phyloP scores from a whole-genome alignment of 306 rosid genomes.

The Cercis canadensis region DNA sequence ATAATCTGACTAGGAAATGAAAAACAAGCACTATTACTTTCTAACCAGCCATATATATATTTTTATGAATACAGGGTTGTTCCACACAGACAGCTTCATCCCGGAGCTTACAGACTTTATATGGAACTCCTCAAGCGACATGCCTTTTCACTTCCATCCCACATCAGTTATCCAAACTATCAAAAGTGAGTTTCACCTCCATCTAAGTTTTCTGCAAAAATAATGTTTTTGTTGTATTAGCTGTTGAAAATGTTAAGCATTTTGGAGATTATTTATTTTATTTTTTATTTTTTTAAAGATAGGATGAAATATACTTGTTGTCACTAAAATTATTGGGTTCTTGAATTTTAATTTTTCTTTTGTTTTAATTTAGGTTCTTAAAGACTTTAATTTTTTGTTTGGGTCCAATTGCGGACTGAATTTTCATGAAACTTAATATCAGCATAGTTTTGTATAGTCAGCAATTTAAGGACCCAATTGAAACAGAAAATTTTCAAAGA shows the following conservation, averaged over 20 bases:
- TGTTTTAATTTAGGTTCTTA: no score
- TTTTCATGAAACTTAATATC: no score
- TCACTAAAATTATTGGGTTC: no score
- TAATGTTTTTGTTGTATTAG: not conserved
- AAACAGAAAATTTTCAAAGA: no score
- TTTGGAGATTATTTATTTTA: not conserved
- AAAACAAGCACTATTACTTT: no score
- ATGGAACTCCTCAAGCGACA: constrained; percentile 77
- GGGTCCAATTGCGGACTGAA: no score
- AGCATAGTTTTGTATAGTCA: no score
- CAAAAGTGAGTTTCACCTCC: constrained; percentile 60
- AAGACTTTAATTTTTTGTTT: no score
- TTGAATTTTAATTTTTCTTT: no score
- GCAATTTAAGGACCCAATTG: no score
- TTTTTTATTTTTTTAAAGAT: not conserved
- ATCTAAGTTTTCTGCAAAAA: constrained; percentile 14
- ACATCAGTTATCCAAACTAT: constrained; percentile 53
- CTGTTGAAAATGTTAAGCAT: constrained; percentile 1
- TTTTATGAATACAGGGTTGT: constrained; percentile 61
- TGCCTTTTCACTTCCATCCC: constrained; percentile 48
- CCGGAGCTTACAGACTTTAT: constrained; percentile 77
- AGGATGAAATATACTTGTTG: not conserved
- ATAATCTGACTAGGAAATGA: no score
- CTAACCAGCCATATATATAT: not conserved
- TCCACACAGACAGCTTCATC: constrained; percentile 66